These are phyloP conservation scores for Aureobasidium sp. DNA, from an alignment of 2,329 filamentous ascomycete genomes.

Conservation along the genomic window DNA sequence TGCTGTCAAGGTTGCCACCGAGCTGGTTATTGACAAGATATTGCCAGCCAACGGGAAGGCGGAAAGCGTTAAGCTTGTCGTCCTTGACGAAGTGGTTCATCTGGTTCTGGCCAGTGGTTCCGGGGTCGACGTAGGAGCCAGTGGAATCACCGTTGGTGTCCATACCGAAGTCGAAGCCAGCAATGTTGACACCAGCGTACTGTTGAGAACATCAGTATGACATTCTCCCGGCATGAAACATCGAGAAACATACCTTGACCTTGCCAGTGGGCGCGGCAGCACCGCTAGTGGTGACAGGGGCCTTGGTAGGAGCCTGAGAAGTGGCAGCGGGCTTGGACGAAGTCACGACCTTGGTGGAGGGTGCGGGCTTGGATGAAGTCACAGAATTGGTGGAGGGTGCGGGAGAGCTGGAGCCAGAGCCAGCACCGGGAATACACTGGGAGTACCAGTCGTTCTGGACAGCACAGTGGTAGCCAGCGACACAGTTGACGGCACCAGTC, in stretches of 20 bases:
- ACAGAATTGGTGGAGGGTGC: not conserved
- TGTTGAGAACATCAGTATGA: not conserved
- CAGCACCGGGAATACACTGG: conserved; percentile 23
- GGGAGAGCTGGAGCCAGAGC: conserved; percentile 5
- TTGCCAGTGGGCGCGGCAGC: conserved; percentile 16
- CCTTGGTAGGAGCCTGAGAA: not conserved
- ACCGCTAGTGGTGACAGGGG: conserved; percentile 15
- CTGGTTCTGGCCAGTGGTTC: conserved; percentile 20
- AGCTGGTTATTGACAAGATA: conserved; percentile 18
- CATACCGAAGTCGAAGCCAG: conserved; percentile 29
- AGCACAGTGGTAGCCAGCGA: conserved; percentile 25
- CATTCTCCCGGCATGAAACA: not conserved
- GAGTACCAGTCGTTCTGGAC: conserved; percentile 25
- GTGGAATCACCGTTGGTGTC: conserved; percentile 32
- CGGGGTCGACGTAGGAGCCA: conserved; percentile 27
- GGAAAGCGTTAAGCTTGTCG: conserved; percentile 48
- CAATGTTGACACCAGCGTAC: conserved; percentile 26
- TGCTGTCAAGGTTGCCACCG: conserved; percentile 17
- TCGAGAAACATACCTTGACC: conserved; percentile 15
- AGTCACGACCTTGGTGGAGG: not conserved
- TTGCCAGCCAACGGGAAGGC: conserved; percentile 40
- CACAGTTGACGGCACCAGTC: conserved; percentile 25
- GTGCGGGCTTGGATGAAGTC: not conserved
- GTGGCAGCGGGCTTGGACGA: not conserved
- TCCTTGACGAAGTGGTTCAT: conserved; percentile 49